Evolutionary conservation across 371 early-diverging fungal species (phyloP).

Genomic region (Mucor sp.): DNA sequence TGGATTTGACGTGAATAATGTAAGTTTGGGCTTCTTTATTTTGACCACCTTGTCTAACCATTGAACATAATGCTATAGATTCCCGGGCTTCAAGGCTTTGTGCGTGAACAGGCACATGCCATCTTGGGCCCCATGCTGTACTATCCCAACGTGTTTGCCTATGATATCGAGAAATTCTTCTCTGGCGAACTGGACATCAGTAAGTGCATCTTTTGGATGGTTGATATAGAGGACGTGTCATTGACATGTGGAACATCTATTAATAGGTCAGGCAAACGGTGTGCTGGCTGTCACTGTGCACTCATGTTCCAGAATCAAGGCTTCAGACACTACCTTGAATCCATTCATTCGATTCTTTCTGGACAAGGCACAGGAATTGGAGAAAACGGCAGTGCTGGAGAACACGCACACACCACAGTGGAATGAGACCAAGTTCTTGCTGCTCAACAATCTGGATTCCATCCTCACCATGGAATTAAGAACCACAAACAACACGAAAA

Average conservation of each 20-base stretch:
- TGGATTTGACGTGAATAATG: constrained; percentile 81
- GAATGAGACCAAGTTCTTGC: constrained; percentile 61
- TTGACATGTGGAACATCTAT: constrained; percentile 23
- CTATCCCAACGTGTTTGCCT: constrained; percentile 79
- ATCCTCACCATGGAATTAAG: constrained; percentile 47
- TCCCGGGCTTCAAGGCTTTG: constrained; percentile 81
- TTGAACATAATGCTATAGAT: constrained; percentile 59
- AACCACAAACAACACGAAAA: constrained; percentile 23
- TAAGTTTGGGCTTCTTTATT: too few species aligned
- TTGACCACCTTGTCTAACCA: too few species aligned
- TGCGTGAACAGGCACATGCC: constrained; percentile 78
- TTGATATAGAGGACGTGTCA: neutral
- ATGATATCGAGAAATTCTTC: constrained; percentile 85
- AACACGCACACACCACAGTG: constrained; percentile 63
- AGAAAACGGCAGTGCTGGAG: constrained; percentile 57
- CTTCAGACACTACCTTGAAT: constrained; percentile 76
- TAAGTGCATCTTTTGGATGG: constrained; percentile 10
- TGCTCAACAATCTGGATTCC: constrained; percentile 57
- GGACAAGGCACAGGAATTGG: constrained; percentile 71
- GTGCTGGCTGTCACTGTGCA: constrained; percentile 81
- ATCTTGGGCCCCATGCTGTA: constrained; percentile 84
- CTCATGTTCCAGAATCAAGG: constrained; percentile 76
- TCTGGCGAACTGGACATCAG: constrained; percentile 61
- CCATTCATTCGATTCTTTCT: constrained; percentile 79
- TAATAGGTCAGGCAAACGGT: constrained; percentile 69